phyloP scores from a whole-genome alignment of 2,329 filamentous ascomycete genomes.

The Magnaporthiopsis incrustans region DNA sequence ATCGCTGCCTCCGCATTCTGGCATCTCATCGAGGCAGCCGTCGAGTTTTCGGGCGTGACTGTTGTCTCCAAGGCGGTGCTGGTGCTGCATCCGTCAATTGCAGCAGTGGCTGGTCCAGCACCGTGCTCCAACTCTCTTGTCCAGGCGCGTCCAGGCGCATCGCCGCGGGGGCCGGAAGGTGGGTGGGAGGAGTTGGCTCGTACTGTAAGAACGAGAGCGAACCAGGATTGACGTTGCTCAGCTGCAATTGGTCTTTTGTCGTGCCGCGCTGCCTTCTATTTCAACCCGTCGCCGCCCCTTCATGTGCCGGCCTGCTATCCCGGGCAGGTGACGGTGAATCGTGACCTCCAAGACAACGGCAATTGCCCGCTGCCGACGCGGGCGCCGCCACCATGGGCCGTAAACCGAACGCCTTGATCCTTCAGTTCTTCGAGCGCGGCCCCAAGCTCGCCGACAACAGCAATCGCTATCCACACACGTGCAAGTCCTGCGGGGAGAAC shows the following conservation, averaged over 20 bases:
- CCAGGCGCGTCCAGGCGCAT: not conserved
- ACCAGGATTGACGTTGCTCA: not conserved
- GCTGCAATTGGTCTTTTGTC: slow-evolving; percentile 1
- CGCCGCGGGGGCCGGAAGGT: not conserved
- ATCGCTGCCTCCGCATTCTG: not conserved
- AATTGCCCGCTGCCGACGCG: no score
- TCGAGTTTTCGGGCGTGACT: not conserved
- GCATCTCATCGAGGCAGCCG: not conserved
- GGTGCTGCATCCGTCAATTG: not conserved
- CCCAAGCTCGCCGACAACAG: slow-evolving; percentile 81
- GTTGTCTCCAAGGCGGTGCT: not conserved
- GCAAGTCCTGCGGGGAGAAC: slow-evolving; percentile 78
- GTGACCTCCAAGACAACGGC: not conserved
- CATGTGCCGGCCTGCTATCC: not conserved
- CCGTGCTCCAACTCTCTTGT: not conserved
- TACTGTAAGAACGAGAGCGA: not conserved
- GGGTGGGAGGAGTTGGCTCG: not conserved
- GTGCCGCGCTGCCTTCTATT: not conserved
- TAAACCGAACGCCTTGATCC: slow-evolving; percentile 75
- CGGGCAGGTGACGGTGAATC: slow-evolving; percentile 2
- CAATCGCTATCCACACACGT: slow-evolving; percentile 87
- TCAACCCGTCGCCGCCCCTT: no score
- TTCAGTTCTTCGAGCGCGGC: slow-evolving; percentile 82
- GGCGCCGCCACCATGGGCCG: slow-evolving; percentile 58
- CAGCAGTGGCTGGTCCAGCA: not conserved